These are phyloP conservation scores for Paraconiothyrium brasiliense DNA, from an alignment of 2,329 filamentous ascomycete species.

Conservation along the genomic window DNA sequence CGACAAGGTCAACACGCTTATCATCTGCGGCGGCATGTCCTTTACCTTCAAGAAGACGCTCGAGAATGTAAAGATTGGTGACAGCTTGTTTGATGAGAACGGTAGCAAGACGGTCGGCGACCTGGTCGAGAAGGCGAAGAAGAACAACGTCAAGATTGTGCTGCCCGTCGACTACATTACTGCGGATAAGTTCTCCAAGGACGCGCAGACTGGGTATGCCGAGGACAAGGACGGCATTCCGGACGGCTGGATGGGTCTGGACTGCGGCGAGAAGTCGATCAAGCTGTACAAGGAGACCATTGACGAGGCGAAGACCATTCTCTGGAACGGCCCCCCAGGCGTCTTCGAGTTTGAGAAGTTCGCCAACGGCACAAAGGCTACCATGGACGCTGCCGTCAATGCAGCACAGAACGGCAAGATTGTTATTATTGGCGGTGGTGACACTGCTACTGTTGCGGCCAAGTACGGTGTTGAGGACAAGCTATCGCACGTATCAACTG, in stretches of 20 bases:
- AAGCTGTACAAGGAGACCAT: constrained; percentile 91
- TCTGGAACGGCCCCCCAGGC: constrained; percentile 98
- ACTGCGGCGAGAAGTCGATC: constrained; percentile 89
- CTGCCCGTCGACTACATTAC: constrained; percentile 96
- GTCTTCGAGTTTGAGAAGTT: constrained; percentile 98
- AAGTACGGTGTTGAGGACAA: constrained; percentile 97
- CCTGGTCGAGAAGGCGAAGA: constrained; percentile 94
- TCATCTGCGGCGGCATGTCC: constrained; percentile 98
- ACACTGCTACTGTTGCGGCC: constrained; percentile 96
- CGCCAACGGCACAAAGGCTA: constrained; percentile 89
- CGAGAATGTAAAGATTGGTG: constrained; percentile 86
- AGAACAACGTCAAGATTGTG: constrained; percentile 93
- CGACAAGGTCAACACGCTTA: constrained; percentile 95
- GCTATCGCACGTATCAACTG: constrained; percentile 97
- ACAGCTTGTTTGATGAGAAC: constrained; percentile 90
- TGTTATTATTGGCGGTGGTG: constrained; percentile 97
- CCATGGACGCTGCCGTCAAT: constrained; percentile 85
- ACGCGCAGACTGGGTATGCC: constrained; percentile 82
- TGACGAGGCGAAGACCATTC: constrained; percentile 88
- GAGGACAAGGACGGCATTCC: constrained; percentile 90
- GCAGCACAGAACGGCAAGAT: constrained; percentile 87
- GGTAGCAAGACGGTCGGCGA: constrained; percentile 89
- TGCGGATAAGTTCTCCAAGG: constrained; percentile 89
- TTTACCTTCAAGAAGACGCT: constrained; percentile 99
- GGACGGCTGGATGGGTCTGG: constrained; percentile 97